A percentile compares a stretch with the other conserved stretches of the same genome.
phyloP scores from a whole-genome alignment of 2,329 filamentous ascomycete species.

The Polytolypa hystricis region DNA sequence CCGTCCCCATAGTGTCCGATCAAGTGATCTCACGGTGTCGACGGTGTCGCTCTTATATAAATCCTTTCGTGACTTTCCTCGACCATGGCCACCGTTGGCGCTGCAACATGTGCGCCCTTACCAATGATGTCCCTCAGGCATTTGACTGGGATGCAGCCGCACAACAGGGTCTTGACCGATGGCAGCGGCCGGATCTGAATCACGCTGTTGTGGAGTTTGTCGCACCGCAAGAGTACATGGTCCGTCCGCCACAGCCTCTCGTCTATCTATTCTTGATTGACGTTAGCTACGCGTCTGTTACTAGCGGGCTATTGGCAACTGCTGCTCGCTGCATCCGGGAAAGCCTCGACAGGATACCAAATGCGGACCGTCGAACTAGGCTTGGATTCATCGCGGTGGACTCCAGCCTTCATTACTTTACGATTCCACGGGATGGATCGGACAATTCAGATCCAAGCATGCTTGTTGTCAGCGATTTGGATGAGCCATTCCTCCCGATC shows the following conservation, averaged over 20 bases:
- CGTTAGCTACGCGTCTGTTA: conserved; percentile 81
- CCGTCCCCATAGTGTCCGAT: conserved; percentile 83
- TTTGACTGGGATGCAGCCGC: conserved; percentile 95
- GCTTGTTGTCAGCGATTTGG: conserved; percentile 87
- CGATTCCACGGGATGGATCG: conserved; percentile 76
- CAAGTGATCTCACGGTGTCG: conserved; percentile 95
- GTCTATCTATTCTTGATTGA: conserved; percentile 95
- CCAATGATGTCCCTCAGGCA: conserved; percentile 96
- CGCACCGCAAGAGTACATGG: conserved; percentile 98
- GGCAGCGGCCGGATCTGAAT: conserved; percentile 87
- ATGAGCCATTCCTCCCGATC: conserved; percentile 92
- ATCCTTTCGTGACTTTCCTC: conserved; percentile 90
- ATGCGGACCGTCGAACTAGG: conserved; percentile 83
- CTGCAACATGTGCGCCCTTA: conserved; percentile 99
- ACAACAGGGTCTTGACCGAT: conserved; percentile 83
- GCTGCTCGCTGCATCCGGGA: conserved; percentile 88
- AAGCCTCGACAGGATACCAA: conserved; percentile 94
- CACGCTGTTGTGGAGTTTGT: conserved; percentile 96
- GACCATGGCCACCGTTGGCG: conserved; percentile 97
- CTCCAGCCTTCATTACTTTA: conserved; percentile 90
- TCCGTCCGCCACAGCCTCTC: conserved; percentile 85
- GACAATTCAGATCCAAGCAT: conserved; percentile 78
- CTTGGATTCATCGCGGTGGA: conserved; percentile 94
- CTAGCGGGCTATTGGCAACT: conserved; percentile 82
- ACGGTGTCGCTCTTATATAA: conserved; percentile 94